phyloP scores from a whole-genome alignment of 768 basidiomycete species.

The Pleurotus citrinopileatus region DNA sequence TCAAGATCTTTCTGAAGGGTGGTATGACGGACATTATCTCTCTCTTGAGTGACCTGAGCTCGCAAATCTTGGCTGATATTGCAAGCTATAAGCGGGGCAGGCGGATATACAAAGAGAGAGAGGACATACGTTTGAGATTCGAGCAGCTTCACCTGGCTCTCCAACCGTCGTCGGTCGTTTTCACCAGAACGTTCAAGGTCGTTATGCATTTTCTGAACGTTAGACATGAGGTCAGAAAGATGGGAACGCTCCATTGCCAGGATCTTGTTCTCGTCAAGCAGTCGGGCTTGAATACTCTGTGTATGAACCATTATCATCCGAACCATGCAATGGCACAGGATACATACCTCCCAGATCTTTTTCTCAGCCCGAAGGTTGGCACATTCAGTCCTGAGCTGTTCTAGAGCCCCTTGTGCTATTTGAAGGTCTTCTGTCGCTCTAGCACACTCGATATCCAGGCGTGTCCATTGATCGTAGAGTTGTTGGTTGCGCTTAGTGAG shows the following conservation, averaged over 20 bases:
- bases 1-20: slow-evolving; percentile 81
- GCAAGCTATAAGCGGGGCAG: no score
- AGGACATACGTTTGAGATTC: slow-evolving; percentile 67
- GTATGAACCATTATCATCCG: slow-evolving; percentile 11
- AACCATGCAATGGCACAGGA: background rate
- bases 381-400: slow-evolving; percentile 80
- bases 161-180: slow-evolving; percentile 79
- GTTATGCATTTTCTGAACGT: slow-evolving; percentile 87
- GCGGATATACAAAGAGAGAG: background rate
- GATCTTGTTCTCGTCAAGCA: slow-evolving; percentile 83
- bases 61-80: slow-evolving; percentile 67
- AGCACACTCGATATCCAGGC: slow-evolving; percentile 72
- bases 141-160: slow-evolving; percentile 74
- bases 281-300: slow-evolving; percentile 74
- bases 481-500: slow-evolving; percentile 67
- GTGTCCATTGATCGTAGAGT: slow-evolving; percentile 69
- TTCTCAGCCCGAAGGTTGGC: slow-evolving; percentile 92
- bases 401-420: slow-evolving; percentile 54
- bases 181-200: slow-evolving; percentile 82
- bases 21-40: slow-evolving; percentile 71
- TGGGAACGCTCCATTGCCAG: slow-evolving; percentile 81
- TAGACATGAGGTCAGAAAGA: slow-evolving; percentile 83
- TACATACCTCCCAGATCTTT: slow-evolving; percentile 83
- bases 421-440: slow-evolving; percentile 67
- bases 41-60: slow-evolving; percentile 66